phyloP scores from a whole-genome alignment of 2,329 filamentous ascomycete genomes.

The Dothiorella sarmentorum region DNA sequence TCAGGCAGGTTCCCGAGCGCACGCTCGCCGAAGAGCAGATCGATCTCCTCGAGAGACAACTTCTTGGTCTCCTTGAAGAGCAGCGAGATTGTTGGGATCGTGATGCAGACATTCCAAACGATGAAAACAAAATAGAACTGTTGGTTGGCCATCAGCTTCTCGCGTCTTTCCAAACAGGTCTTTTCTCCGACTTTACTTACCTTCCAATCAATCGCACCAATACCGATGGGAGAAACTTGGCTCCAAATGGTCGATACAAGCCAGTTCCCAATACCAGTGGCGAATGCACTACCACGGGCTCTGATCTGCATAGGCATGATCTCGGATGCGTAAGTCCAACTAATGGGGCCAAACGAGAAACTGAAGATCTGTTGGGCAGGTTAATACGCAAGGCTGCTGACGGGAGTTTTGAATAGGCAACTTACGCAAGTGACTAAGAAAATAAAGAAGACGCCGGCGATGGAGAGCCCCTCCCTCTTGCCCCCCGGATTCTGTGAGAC shows the following conservation, averaged over 20 bases:
- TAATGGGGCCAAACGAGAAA: conserved; percentile 57
- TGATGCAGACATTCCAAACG: conserved; percentile 46
- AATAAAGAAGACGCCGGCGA: conserved; percentile 63
- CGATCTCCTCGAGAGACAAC: conserved; percentile 56
- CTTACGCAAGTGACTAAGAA: conserved; percentile 47
- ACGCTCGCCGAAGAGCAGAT: conserved; percentile 54
- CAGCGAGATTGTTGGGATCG: conserved; percentile 48
- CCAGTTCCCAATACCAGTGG: conserved; percentile 58
- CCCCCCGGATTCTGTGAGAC: conserved; percentile 40
- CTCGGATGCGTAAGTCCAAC: conserved; percentile 65
- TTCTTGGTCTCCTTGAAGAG: conserved; percentile 55
- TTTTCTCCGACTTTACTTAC: too few species aligned
- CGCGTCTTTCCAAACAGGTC: too few species aligned
- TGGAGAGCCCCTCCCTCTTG: conserved; percentile 47
- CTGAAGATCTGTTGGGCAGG: conserved; percentile 54
- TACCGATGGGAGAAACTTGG: conserved; percentile 55
- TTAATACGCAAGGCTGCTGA: too few species aligned
- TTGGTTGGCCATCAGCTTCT: too few species aligned
- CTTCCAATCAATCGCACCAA: conserved; percentile 48
- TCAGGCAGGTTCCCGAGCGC: conserved; percentile 48
- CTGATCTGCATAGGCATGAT: conserved; percentile 66
- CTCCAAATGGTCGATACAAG: conserved; percentile 57
- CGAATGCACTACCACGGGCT: conserved; percentile 56
- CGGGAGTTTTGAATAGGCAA: too few species aligned
- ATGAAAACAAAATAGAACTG: conserved; percentile 58